Evolutionary conservation across 2,329 filamentous ascomycete genomes (phyloP), one percentile per base, ranked within the genome.

Genomic region (Ceratocystis eucalypticola): DNA sequence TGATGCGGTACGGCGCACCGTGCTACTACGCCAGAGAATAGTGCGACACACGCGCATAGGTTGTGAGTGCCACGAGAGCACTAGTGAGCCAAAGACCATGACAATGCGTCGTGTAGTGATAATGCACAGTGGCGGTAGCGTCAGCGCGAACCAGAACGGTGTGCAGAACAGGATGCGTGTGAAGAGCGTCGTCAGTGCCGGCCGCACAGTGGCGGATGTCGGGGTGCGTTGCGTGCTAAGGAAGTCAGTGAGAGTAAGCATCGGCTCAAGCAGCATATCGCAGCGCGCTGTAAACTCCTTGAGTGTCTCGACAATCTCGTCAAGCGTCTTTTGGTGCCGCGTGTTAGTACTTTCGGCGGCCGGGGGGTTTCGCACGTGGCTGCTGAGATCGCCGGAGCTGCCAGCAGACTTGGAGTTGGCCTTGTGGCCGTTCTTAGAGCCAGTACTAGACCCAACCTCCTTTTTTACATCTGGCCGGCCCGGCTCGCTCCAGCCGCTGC

Each of bases 301-400:
- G 57, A 99, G 78, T 0, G 90, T 96, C 71, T 97, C 92, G 66
- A 99, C 89, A 68, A 99, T 99, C 77, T 99, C 94, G 74, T 99
- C 94, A 64, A 99, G 77, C 63, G 91, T 96, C 79, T 96, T 96
- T 72, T 96, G 90, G 71, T 94, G 89, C 68, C 88, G 86, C 53
- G 86, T 87, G 68, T 82, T 85, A 5, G 82, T 84, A 17, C 77
- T 73, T 71, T 91, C 89, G 7, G 80, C 82, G 28, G 53, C 33
- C 12, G 59, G 33, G 45, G 75, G 73, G 22, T 76, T 77, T n/a
- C 78, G 74, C 65, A 76, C 74, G 69, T 82, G 81, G 22, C 74
- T 74, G 17, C 70, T 65, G 7, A 66, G 61, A 33, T 64, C 68
- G 20, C 37, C 59, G 37, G 25, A 62, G 55, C 41, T 64, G 7